Conservation (phyloP, 1,284 basidiomycete species). For the Rhodotorula sp. region DNA sequence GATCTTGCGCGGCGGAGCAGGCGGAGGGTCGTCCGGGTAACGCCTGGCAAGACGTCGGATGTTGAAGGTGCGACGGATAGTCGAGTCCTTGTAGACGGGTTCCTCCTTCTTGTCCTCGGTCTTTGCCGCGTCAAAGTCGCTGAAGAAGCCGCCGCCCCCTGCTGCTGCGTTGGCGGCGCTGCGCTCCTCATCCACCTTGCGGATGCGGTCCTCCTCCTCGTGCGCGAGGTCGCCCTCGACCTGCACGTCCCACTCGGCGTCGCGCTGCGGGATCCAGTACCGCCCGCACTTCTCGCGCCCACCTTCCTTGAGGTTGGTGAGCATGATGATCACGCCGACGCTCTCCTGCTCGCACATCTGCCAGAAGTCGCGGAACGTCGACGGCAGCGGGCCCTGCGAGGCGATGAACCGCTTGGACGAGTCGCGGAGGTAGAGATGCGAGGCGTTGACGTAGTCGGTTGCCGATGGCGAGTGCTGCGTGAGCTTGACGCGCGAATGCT, state of each 20-base stretch:
- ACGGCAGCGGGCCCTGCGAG: conserved; percentile 89
- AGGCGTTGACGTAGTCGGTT: conserved; percentile 87
- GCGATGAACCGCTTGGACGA: conserved; percentile 79
- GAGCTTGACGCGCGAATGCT: conserved; percentile 68
- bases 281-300: conserved; percentile 85
- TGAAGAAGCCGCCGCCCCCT: conserved; percentile 46
- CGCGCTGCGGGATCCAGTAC: conserved; percentile 78
- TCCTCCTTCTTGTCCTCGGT: background rate
- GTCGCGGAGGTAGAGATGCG: conserved; percentile 49
- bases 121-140: conserved; percentile 23
- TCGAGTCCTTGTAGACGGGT: conserved; percentile 20
- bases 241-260: conserved; percentile 56
- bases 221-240: conserved; percentile 44
- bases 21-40: background rate
- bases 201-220: conserved; percentile 36
- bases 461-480: conserved; percentile 50
- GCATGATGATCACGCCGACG: conserved; percentile 63
- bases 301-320: conserved; percentile 88
- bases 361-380: conserved; percentile 93
- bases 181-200: conserved; percentile 29
- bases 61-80: conserved; percentile 39
- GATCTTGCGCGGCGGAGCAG: conserved; percentile 49
- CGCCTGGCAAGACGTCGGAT: conserved; percentile 27
- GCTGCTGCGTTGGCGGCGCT: background rate
- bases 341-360: conserved; percentile 63